phyloP scores from a whole-genome alignment of 495 filamentous ascomycete genomes.

The Melanomma pulvis-pyrius region DNA sequence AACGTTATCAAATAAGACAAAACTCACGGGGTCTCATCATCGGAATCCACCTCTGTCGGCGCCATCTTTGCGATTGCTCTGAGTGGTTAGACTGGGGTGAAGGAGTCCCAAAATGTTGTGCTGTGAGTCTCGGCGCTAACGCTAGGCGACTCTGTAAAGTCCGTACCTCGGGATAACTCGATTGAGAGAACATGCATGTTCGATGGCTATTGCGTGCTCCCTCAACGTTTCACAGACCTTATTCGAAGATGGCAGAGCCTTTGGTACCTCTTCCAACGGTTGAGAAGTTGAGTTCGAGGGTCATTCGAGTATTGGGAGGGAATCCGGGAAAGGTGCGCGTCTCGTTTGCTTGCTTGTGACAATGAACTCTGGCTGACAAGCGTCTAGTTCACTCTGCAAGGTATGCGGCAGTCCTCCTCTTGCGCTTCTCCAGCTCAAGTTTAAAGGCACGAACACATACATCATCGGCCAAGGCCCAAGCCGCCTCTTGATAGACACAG shows the following conservation, averaged over 20 bases:
- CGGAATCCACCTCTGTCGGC: slow-evolving; percentile 9
- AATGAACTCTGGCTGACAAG: background rate
- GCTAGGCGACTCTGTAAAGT: slow-evolving; percentile 35
- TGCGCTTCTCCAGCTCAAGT: background rate
- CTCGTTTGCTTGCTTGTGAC: slow-evolving; percentile 4
- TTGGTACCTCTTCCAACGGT: slow-evolving; percentile 41
- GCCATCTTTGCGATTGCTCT: slow-evolving; percentile 14
- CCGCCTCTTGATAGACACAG: slow-evolving; percentile 48
- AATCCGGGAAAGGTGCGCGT: slow-evolving; percentile 47
- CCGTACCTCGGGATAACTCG: slow-evolving; percentile 26
- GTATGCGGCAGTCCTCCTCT: slow-evolving; percentile 10
- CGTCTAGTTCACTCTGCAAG: slow-evolving; percentile 47
- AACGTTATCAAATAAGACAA: background rate
- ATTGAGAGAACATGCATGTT: slow-evolving; percentile 24
- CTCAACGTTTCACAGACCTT: slow-evolving; percentile 20
- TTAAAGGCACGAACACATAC: slow-evolving; percentile 50
- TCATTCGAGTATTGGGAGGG: slow-evolving; percentile 47
- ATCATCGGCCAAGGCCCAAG: slow-evolving; percentile 43
- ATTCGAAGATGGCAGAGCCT: slow-evolving; percentile 37
- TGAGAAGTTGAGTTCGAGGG: slow-evolving; percentile 43
- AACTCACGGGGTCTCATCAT: slow-evolving; percentile 37
- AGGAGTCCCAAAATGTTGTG: slow-evolving; percentile 3
- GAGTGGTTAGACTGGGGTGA: background rate
- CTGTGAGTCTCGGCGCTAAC: slow-evolving; percentile 20
- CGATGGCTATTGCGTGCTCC: slow-evolving; percentile 30